Conservation (phyloP, 1,284 basidiomycete genomes). For the Leucoagaricus sp. region DNA sequence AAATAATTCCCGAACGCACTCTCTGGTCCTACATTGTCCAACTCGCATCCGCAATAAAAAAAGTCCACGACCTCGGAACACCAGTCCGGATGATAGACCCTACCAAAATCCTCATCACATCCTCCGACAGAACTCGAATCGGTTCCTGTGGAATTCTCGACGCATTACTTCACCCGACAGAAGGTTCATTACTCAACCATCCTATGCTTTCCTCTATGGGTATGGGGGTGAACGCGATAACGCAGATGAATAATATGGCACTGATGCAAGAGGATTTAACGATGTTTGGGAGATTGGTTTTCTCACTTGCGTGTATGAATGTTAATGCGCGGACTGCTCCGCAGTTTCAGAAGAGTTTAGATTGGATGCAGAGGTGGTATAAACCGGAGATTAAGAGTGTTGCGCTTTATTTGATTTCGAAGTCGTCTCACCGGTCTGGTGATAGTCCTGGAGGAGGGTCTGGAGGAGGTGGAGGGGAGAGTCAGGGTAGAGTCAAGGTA, state of each 20-base stretch:
- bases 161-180: constrained; percentile 61
- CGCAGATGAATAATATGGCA: constrained; percentile 56
- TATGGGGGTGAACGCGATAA: no score
- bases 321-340: constrained; percentile 56
- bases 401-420: constrained; percentile 77
- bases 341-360: constrained; percentile 77
- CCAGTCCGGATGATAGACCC: constrained; percentile 86
- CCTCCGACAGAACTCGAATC: constrained; percentile 52
- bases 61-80: constrained; percentile 81
- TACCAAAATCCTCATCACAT: constrained; percentile 85
- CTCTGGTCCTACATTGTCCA: constrained; percentile 96
- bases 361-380: constrained; percentile 75
- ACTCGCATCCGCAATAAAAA: constrained; percentile 85
- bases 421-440: constrained; percentile 37
- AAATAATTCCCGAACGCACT: constrained; percentile 73
- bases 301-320: constrained; percentile 78
- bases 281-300: constrained; percentile 85
- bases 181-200: neutral
- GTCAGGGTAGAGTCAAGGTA: no score
- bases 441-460: neutral
- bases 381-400: constrained; percentile 83
- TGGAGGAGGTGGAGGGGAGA: no score
- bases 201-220: no score
- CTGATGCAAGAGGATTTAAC: constrained; percentile 89
- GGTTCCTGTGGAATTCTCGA: constrained; percentile 86